These are phyloP conservation scores for Alloteropsis angusta DNA, from an alignment of 202 grass and related monocot genomes.

Conservation along the genomic window DNA sequence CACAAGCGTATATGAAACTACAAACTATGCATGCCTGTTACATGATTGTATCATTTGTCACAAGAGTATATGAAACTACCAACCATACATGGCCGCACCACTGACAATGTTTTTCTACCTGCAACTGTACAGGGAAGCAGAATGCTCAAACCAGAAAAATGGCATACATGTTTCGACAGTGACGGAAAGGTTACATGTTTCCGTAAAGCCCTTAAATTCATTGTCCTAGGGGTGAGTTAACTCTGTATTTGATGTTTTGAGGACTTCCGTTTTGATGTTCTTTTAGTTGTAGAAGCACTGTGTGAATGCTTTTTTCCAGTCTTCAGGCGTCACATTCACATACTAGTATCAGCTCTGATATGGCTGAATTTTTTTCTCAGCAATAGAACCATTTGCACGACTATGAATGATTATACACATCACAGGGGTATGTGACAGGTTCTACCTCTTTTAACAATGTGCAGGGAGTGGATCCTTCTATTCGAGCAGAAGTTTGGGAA, in stretches of 20 bases:
- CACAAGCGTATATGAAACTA: neutral
- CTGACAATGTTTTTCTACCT: neutral
- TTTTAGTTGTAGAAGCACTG: neutral
- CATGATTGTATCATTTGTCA: neutral
- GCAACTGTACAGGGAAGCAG: constrained; percentile 55
- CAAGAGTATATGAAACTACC: constrained; percentile 6
- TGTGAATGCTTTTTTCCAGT: neutral
- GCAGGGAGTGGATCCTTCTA: constrained; percentile 88
- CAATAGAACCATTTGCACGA: neutral
- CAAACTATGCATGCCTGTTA: neutral
- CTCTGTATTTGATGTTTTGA: neutral
- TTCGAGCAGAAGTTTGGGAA: constrained; percentile 92
- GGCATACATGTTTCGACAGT: constrained; percentile 63
- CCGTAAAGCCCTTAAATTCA: constrained; percentile 86
- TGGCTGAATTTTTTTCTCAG: neutral
- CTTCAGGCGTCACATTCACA: neutral
- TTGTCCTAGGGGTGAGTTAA: constrained; percentile 75
- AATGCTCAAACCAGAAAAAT: constrained; percentile 92
- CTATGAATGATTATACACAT: neutral
- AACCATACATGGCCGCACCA: neutral
- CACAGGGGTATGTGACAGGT: neutral
- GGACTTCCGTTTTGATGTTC: neutral
- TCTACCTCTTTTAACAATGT: constrained; percentile 18
- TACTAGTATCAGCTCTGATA: neutral
- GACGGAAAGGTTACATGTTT: constrained; percentile 77